phyloP scores from a whole-genome alignment of 2,329 filamentous ascomycete species.

The Blastomyces silverae region DNA sequence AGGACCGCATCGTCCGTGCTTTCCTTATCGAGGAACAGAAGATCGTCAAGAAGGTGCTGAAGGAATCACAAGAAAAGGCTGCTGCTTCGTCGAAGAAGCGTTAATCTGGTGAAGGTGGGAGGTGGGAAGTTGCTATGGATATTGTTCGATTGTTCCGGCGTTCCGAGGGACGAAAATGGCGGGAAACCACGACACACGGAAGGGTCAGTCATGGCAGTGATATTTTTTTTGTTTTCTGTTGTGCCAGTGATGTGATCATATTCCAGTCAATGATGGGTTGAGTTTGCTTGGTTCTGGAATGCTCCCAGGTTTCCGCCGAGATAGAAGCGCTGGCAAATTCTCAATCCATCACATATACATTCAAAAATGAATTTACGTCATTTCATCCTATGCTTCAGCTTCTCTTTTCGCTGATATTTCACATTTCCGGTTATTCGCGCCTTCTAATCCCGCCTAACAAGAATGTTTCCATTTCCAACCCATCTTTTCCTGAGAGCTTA shows the following conservation, averaged over 20 bases:
- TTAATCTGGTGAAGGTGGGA: conserved; percentile 29
- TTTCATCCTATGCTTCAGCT: conserved; percentile 7
- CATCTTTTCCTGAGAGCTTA: not conserved
- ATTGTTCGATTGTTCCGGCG: conserved; percentile 20
- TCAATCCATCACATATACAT: conserved; percentile 11
- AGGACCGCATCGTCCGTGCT: conserved; percentile 93
- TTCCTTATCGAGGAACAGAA: conserved; percentile 99
- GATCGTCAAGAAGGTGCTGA: conserved; percentile 99
- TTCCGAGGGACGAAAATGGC: conserved; percentile 17
- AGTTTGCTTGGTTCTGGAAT: conserved; percentile 8
- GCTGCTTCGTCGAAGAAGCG: conserved; percentile 34
- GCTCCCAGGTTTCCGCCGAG: conserved; percentile 9
- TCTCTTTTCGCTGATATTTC: no score
- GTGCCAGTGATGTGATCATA: conserved; percentile 9
- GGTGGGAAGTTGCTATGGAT: conserved; percentile 14
- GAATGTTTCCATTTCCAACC: not conserved
- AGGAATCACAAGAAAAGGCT: conserved; percentile 79
- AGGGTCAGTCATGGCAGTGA: conserved; percentile 15
- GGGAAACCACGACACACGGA: conserved; percentile 15
- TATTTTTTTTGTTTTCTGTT: conserved; percentile 6
- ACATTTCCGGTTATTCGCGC: not conserved
- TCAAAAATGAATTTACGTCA: conserved; percentile 14
- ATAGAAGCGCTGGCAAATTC: conserved; percentile 9
- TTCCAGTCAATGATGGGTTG: conserved; percentile 11
- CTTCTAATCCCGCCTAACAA: not conserved